Conservation (phyloP, 179 eudicot species). For the Nepenthes alata region DNA sequence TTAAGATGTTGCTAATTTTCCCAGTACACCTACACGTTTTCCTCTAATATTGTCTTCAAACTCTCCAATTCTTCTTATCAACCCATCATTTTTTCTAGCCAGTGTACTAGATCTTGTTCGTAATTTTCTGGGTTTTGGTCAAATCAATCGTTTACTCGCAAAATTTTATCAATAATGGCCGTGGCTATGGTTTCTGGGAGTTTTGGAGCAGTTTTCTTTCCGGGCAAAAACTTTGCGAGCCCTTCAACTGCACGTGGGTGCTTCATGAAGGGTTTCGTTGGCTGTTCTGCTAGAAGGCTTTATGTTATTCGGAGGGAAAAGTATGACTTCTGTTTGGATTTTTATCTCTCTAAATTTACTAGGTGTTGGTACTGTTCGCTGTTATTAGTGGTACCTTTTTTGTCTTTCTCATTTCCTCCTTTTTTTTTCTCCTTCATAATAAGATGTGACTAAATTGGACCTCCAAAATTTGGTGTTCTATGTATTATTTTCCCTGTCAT, state of each 20-base stretch:
- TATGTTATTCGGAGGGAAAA: conserved; percentile 14
- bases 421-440: no score
- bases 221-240: conserved; percentile 24
- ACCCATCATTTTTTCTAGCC: no score
- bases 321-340: conserved; percentile 6
- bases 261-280: conserved; percentile 13
- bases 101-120: conserved; percentile 9
- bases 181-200: conserved; percentile 59
- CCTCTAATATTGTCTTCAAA: conserved; percentile 2
- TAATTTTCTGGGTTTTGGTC: not conserved
- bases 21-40: conserved; percentile 5
- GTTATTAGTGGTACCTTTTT: not conserved
- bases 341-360: no score
- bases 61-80: not conserved
- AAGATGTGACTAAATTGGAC: no score
- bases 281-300: conserved; percentile 16
- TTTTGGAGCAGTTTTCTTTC: conserved; percentile 26
- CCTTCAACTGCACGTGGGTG: conserved; percentile 17
- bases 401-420: not conserved
- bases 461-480: no score
- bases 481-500: no score
- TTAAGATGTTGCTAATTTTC: not conserved
- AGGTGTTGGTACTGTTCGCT: no score
- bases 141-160: no score
- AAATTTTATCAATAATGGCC: conserved; percentile 20